Evolutionary conservation across 352 stramenopile species (phyloP).

Genomic region (Phytophthora syringae): DNA sequence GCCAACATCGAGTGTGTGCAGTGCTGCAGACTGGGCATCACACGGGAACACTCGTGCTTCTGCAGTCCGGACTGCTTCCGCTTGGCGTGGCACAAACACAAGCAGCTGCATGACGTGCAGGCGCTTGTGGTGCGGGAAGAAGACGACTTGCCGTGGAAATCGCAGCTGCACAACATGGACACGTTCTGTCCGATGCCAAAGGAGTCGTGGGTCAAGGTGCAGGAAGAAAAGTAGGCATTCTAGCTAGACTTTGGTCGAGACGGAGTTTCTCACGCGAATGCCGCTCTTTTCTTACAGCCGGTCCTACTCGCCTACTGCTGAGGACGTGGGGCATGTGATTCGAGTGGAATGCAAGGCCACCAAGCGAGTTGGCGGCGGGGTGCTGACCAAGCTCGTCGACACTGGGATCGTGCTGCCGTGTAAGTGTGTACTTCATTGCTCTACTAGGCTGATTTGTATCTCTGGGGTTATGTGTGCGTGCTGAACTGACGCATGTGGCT

Average conservation of each 20-base stretch:
- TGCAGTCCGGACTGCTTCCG: conserved; percentile 75
- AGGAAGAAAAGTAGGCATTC: conserved; percentile 65
- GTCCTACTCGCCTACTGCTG: conserved; percentile 69
- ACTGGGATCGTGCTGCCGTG: conserved; percentile 88
- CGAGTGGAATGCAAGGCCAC: conserved; percentile 80
- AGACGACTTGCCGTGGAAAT: conserved; percentile 55
- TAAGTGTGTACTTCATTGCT: conserved; percentile 53
- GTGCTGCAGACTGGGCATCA: conserved; percentile 70
- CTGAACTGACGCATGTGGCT: conserved; percentile 38
- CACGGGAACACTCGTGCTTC: conserved; percentile 73
- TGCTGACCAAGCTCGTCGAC: conserved; percentile 80
- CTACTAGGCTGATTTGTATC: conserved; percentile 16
- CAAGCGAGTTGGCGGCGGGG: conserved; percentile 52
- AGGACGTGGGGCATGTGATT: conserved; percentile 82
- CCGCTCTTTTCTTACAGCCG: conserved; percentile 51
- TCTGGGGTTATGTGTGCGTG: no score
- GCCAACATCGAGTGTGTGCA: conserved; percentile 78
- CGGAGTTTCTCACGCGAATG: conserved; percentile 39
- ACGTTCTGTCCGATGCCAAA: conserved; percentile 56
- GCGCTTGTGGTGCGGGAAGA: conserved; percentile 22
- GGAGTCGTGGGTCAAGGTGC: conserved; percentile 70
- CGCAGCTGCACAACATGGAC: conserved; percentile 65
- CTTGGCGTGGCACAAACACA: conserved; percentile 70
- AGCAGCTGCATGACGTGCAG: conserved; percentile 59
- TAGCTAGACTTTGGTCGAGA: conserved; percentile 33